These are phyloP conservation scores for Monosporascus cannonballus DNA, from an alignment of 2,329 filamentous ascomycete genomes.

Conservation along the genomic window DNA sequence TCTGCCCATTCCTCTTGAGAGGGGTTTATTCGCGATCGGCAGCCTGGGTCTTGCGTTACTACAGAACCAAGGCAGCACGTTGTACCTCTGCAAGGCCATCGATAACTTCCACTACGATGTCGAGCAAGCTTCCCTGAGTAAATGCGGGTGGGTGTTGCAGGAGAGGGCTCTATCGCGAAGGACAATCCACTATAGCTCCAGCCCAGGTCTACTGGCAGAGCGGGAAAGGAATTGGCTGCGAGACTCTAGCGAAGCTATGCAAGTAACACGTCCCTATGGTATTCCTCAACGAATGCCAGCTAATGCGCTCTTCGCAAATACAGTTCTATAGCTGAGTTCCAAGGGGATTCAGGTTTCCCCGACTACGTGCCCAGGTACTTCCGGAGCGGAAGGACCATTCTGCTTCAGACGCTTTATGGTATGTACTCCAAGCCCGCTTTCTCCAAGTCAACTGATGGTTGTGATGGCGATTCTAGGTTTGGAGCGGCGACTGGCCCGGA, in stretches of 20 bases:
- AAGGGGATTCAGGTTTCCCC: conserved; percentile 11
- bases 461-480: conserved; percentile 10
- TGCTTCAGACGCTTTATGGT: conserved; percentile 12
- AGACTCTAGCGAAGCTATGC: conserved; percentile 8
- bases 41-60: conserved; percentile 2
- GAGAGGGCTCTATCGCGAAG: conserved; percentile 11
- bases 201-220: conserved; percentile 13
- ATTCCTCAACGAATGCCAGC: background rate
- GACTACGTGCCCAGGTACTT: conserved; percentile 9
- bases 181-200: conserved; percentile 10
- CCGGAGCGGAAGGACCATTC: conserved; percentile 8
- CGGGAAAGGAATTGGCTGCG: conserved; percentile 9
- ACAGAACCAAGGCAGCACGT: background rate
- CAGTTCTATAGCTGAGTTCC: conserved; percentile 9
- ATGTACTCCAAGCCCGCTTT: conserved; percentile 12
- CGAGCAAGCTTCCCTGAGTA: conserved; percentile 4
- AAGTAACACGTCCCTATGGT: conserved; percentile 6
- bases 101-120: conserved; percentile 14
- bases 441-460: conserved; percentile 5
- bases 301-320: background rate
- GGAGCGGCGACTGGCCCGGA: conserved; percentile 5
- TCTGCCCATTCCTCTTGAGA: conserved; percentile 4
- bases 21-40: conserved; percentile 2
- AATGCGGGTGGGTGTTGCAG: conserved; percentile 12
- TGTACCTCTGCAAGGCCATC: conserved; percentile 9